phyloP scores from a whole-genome alignment of 306 rosid genomes.

The Rosa persica region DNA sequence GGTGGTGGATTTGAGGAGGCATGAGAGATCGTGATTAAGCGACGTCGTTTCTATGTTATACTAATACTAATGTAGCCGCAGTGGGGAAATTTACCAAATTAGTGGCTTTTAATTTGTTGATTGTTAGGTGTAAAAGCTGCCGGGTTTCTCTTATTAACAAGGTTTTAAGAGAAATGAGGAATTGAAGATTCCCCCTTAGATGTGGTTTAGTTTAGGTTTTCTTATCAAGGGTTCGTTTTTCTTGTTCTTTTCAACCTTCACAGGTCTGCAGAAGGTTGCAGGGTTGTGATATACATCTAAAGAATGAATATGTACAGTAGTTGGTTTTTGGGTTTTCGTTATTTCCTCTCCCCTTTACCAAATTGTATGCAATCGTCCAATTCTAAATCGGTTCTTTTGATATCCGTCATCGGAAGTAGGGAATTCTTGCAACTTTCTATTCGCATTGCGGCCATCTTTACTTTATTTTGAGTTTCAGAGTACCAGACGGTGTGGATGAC shows the following conservation, averaged over 20 bases:
- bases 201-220: neutral
- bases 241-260: neutral
- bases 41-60: neutral
- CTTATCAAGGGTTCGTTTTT: neutral
- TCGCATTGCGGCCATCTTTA: neutral
- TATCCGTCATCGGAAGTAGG: neutral
- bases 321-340: neutral
- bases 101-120: neutral
- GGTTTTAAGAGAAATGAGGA: neutral
- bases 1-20: conserved; percentile 71
- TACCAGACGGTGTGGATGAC: too few relatives aligned
- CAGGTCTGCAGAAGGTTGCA: conserved; percentile 9
- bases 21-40: conserved; percentile 22
- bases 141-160: neutral
- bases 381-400: neutral
- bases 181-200: neutral
- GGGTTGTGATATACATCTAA: conserved; percentile 8
- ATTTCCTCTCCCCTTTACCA: too few relatives aligned
- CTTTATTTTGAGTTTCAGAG: too few relatives aligned
- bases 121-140: conserved; percentile 15
- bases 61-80: neutral
- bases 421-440: too few relatives aligned
- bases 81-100: neutral
- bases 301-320: neutral
- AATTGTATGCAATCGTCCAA: neutral